Evolutionary conservation across 257 asterid genomes (phyloP).

Genomic region (Nicotiana attenuata): DNA sequence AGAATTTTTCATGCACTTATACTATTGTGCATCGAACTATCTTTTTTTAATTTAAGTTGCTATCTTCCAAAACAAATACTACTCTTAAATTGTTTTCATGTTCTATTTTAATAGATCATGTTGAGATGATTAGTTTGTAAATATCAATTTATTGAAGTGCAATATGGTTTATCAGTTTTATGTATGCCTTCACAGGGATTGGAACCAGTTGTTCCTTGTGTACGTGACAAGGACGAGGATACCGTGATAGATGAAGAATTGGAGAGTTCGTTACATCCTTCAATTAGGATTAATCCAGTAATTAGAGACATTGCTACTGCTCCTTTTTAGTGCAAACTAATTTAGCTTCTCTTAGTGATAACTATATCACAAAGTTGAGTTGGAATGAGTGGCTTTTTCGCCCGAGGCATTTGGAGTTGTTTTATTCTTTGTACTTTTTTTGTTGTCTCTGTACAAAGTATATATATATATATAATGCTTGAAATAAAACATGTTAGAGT

Average conservation of each 20-base stretch:
- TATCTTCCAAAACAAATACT: too few relatives aligned
- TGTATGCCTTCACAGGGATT: slow-evolving; percentile 27
- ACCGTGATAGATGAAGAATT: neutral
- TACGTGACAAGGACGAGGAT: neutral
- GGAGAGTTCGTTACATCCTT: neutral
- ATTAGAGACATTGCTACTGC: slow-evolving; percentile 37
- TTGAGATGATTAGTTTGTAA: too few relatives aligned
- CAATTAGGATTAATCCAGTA: neutral
- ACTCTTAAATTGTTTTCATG: too few relatives aligned
- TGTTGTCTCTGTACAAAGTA: neutral
- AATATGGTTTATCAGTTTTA: neutral
- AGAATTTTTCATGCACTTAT: neutral
- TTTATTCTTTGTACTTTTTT: neutral
- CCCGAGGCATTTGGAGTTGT: neutral
- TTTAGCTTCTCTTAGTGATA: neutral
- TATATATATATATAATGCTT: too few relatives aligned
- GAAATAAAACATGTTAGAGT: too few relatives aligned
- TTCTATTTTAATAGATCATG: too few relatives aligned
- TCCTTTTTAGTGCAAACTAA: slow-evolving; percentile 22
- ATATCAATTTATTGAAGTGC: too few relatives aligned
- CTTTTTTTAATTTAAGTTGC: too few relatives aligned
- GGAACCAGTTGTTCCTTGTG: slow-evolving; percentile 32
- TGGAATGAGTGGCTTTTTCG: neutral
- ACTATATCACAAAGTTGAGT: neutral
- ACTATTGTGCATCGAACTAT: too few relatives aligned